Evolutionary conservation across 2,329 filamentous ascomycete species (phyloP).

Genomic region (Lachnellula hyalina): DNA sequence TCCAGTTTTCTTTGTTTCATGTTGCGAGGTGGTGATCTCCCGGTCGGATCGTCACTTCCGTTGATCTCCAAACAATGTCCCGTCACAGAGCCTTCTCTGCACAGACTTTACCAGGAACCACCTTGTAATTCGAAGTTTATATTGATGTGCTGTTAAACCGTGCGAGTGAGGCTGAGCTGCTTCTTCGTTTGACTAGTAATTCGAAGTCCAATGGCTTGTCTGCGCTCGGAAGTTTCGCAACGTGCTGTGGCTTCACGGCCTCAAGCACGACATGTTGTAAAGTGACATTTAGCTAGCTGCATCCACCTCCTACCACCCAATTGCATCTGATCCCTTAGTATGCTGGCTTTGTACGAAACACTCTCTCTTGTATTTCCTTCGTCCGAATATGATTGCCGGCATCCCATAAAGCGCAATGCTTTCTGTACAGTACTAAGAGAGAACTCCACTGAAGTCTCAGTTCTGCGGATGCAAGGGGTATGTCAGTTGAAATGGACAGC

Average conservation of each 20-base stretch:
- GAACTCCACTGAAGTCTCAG: not conserved
- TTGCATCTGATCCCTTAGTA: too few relatives aligned
- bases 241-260: not conserved
- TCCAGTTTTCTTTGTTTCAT: not conserved
- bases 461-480: not conserved
- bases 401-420: not conserved
- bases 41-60: not conserved
- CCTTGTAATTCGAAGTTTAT: not conserved
- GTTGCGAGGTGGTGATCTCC: not conserved
- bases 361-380: too few relatives aligned
- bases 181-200: not conserved
- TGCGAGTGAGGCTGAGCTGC: not conserved
- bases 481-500: not conserved
- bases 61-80: not conserved
- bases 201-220: not conserved
- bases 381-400: not conserved
- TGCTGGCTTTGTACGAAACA: too few relatives aligned
- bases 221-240: not conserved
- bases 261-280: conserved; percentile 2
- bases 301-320: too few relatives aligned
- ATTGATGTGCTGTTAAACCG: not conserved
- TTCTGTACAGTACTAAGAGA: not conserved
- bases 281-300: not conserved
- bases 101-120: not conserved
- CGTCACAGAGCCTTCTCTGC: not conserved